Base-by-base conservation (phyloP, 495 filamentous ascomycete genomes). In the Amorphotheca resinae region DNA sequence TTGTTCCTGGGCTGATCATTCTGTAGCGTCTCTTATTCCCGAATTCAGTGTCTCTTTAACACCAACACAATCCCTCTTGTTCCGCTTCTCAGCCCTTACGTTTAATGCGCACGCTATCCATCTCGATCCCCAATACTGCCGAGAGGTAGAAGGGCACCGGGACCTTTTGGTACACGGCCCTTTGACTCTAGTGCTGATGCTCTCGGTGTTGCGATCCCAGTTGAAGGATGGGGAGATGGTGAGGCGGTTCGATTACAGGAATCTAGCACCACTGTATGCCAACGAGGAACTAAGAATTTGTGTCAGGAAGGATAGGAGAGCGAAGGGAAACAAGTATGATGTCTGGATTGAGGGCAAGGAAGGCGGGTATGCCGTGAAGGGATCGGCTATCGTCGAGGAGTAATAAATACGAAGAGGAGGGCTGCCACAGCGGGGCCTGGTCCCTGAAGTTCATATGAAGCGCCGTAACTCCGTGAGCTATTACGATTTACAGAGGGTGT, bases 61-160 rank as follows among this genome's bases (percentile, higher is more conserved):
- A 18, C 52, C 53, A 14, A 53, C 49, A 14, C 35, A 34, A 16
- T 28, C 47, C 18, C 40, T 58, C 0, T 72, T 94, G 22, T 89
- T 87, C 61, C 76, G 84, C n/a, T 93, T 82, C 63, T 84, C 78
- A 22, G 84, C 84, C 0, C 69, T 94, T 14, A 86, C 80, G 4
- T 86, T 82, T 69, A 94, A 94, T 58, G 82, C 84, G 4, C 87
- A 93, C 55, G 63, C 68, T 4, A 93, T 93, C 44, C 87, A 94
- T 52, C 68, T 91, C n/a, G 83, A 93, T 56, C 72, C 67, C 3
- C 44, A 64, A 12, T 93, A 85, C 61, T 76, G 77, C 16, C 70
- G 69, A 15, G 64, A 74, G 22, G 61, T 74, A 1, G 89, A 96
- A 59, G 84, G 82, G 6, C 76, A 89, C 56, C 70, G 67, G 9